Evolutionary conservation across 352 stramenopile species (phyloP).

Genomic region (Salisapilia sapeloensis): DNA sequence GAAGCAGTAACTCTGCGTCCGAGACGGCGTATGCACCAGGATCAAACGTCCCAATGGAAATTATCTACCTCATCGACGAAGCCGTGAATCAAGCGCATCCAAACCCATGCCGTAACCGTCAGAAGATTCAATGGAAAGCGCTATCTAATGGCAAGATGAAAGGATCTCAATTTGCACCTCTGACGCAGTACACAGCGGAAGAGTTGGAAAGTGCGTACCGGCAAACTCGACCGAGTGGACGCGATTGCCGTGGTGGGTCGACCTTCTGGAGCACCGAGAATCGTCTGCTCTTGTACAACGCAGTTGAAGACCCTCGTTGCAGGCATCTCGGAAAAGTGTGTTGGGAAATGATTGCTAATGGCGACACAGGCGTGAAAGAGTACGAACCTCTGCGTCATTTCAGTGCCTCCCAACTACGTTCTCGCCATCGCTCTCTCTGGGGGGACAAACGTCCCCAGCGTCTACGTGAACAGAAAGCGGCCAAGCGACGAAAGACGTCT

Average conservation of each 20-base stretch:
- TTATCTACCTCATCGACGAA: constrained; percentile 42
- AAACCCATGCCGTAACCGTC: constrained; percentile 51
- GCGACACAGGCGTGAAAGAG: constrained; percentile 50
- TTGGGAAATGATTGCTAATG: constrained; percentile 60
- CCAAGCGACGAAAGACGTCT: too few relatives aligned
- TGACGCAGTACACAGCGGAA: constrained; percentile 40
- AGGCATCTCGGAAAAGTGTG: constrained; percentile 57
- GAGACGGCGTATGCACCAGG: too few relatives aligned
- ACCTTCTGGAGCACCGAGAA: constrained; percentile 53
- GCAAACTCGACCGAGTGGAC: constrained; percentile 39
- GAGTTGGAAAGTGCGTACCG: constrained; percentile 58
- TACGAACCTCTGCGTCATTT: constrained; percentile 58
- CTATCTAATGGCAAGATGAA: constrained; percentile 54
- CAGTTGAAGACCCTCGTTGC: constrained; percentile 52
- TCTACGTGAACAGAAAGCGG: constrained; percentile 45
- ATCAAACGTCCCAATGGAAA: too few relatives aligned
- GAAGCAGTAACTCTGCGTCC: too few relatives aligned
- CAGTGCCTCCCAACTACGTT: constrained; percentile 54
- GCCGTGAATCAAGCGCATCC: constrained; percentile 49
- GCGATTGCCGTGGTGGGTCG: constrained; percentile 10
- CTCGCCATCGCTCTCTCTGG: constrained; percentile 58
- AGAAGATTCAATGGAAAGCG: constrained; percentile 63
- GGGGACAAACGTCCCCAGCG: constrained; percentile 63
- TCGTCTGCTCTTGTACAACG: constrained; percentile 45
- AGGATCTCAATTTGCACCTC: constrained; percentile 27